phyloP scores from a whole-genome alignment of 2,329 filamentous ascomycete genomes.

The Calonectria henricotiae region DNA sequence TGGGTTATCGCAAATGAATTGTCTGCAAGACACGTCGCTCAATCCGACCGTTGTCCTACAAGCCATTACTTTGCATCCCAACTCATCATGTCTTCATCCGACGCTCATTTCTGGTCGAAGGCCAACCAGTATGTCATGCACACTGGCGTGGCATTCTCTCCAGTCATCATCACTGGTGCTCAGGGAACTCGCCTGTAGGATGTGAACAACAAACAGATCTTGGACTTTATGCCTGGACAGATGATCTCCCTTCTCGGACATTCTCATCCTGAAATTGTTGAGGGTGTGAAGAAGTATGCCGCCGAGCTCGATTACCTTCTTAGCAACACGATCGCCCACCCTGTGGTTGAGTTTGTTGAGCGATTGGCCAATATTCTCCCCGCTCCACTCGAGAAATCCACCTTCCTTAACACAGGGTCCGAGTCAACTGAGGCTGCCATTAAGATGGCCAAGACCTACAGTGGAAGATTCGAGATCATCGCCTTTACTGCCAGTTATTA shows the following conservation, averaged over 20 bases:
- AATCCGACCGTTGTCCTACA: too few relatives aligned
- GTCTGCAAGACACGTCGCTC: too few relatives aligned
- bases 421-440: conserved; percentile 75
- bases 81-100: conserved; percentile 28
- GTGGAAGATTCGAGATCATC: conserved; percentile 77
- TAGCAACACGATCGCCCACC: conserved; percentile 71
- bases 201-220: conserved; percentile 61
- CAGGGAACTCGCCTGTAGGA: conserved; percentile 66
- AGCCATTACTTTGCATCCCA: not conserved
- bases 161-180: conserved; percentile 63
- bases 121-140: conserved; percentile 61
- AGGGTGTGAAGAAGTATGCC: conserved; percentile 65
- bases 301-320: conserved; percentile 71
- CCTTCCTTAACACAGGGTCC: conserved; percentile 72
- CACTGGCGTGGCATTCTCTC: conserved; percentile 61
- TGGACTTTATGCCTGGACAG: conserved; percentile 75
- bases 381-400: conserved; percentile 66
- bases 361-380: conserved; percentile 66
- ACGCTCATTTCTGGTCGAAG: conserved; percentile 54
- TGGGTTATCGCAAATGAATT: too few relatives aligned
- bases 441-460: conserved; percentile 75
- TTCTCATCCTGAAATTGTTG: conserved; percentile 71
- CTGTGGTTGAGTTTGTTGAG: conserved; percentile 70
- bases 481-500: conserved; percentile 74
- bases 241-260: conserved; percentile 74